Base-by-base conservation (phyloP, 306 rosid genomes). In the Vachellia pachyceras region DNA sequence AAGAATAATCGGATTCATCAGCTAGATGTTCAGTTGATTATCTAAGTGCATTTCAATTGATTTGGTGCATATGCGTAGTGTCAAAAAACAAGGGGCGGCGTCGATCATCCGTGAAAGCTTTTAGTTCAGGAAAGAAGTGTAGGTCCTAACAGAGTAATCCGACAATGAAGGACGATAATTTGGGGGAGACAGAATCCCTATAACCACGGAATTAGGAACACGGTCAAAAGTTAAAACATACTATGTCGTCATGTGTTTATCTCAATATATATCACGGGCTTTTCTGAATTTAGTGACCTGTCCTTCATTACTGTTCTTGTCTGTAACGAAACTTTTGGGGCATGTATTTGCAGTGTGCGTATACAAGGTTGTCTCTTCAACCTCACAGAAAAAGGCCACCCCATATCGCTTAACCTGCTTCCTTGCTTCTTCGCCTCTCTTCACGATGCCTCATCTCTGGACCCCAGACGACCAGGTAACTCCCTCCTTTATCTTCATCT, bases 151-250 rank as follows among this genome's bases (percentile, higher is more conserved):
- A 77, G 73, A 77, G n/a, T n/a, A 66, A 5, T 70, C n/a, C 60
- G 63, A 76, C 82, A 67, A 72, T 10, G 6, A 33, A 6, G 58
- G 41, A 14, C 17, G 23, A 72, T 52, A 52, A 36, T 22, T 44
- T 52, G 22, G 81, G 66, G 81, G 47, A 82, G 83, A 80, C 90
- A 86, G 25, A 61, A 82, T 85, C 82, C 90, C 90, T 50, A 5
- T 23, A 80, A 77, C 54, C 72, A 80, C 61, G 91, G 60, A 18
- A 18, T 89, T 91, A 57, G 55, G 11, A 1, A 9, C 13, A 66
- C 63, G 54, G 52, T 25, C 4, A 5, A 33, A 3, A 33, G 7
- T 5, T 50, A 14, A 15, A 29, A 29, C 33, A 29, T 29, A 29
- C 33, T 29, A 29, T 29, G 33, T 29, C 33, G 33, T 29, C 33